Evolutionary conservation across 1,284 basidiomycete genomes (phyloP), one percentile per base, ranked within the genome.

Genomic region (Microbotryomycetes sp.): DNA sequence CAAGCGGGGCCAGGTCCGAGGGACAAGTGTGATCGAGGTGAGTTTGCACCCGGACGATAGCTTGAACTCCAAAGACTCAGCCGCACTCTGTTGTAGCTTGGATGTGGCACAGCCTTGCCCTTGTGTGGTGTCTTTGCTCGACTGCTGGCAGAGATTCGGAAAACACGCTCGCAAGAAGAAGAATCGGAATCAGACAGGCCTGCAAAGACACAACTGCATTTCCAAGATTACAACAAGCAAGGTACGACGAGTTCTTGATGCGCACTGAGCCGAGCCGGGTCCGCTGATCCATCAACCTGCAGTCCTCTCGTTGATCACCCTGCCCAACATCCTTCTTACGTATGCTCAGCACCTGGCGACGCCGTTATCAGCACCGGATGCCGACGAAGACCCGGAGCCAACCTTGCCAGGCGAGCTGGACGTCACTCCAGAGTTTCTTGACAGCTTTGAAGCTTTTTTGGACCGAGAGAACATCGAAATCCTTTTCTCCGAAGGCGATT

Each of bases 21-120:
- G 83, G 0, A 81, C 79, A 66, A 76, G 80, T 1, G 73, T 87
- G 2, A 70, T 90, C 5, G 88, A 89, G 81, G 88, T 86, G 58
- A 50, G 76, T 70, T 6, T 6, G 26, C 1, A 12, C 36, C 36
- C 19, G 19, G 36, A 42, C 36, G 19, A 9, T 42, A 12, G 36
- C 19, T 19, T 42, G 36, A 9, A 1, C 26, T 4, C 1, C 6
- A 6, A 14, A 15, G 49, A 4, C 51, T 12, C 69, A 67, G 46
- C 58, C 7, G 26, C 51, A 54, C 42, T 7, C 47, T 45, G 14
- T 26, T 28, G 2, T 62, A 93, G 89, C 76, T 97, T 54, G 94
- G 94, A 0, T 97, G 94, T 73, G 94, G 94, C 6, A 97, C 94
- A 0, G 88, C 87, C 0, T 75, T 96, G 0, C 93, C 94, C 0